phyloP scores from a whole-genome alignment of 352 stramenopile species.

The Hyaloperonospora arabidopsidis region DNA sequence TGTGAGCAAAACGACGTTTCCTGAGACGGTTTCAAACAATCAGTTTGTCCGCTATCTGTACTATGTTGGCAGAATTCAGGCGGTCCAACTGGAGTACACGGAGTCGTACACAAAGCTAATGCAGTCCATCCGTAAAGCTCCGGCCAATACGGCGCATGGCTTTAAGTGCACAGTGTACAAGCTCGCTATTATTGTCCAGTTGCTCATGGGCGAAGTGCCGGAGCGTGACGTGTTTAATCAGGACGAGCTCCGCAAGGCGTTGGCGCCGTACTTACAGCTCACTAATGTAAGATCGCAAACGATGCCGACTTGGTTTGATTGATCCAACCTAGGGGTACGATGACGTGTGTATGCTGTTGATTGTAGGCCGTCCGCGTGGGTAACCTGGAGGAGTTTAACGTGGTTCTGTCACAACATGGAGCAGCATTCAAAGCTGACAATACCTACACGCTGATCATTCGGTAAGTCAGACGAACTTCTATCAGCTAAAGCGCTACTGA shows the following conservation, averaged over 20 bases:
- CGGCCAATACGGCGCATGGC: constrained; percentile 91
- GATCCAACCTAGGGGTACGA: constrained; percentile 1
- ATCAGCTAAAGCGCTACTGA: background rate
- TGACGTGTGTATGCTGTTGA: constrained; percentile 7
- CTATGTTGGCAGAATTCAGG: constrained; percentile 93
- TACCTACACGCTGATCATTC: constrained; percentile 93
- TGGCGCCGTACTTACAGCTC: constrained; percentile 93
- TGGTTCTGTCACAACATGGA: constrained; percentile 82
- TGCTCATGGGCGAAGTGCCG: constrained; percentile 97
- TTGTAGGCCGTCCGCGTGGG: constrained; percentile 90
- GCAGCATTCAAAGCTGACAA: constrained; percentile 89
- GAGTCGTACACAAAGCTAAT: constrained; percentile 93
- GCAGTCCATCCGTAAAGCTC: constrained; percentile 95
- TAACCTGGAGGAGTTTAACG: constrained; percentile 92
- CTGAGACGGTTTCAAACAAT: constrained; percentile 94
- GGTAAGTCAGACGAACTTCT: constrained; percentile 34
- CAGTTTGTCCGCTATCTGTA: constrained; percentile 98
- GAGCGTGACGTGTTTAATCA: constrained; percentile 92
- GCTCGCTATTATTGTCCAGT: constrained; percentile 93
- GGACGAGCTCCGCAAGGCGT: constrained; percentile 79
- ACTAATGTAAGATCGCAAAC: constrained; percentile 67
- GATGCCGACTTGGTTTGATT: background rate
- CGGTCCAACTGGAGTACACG: constrained; percentile 96
- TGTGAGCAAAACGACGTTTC: constrained; percentile 84
- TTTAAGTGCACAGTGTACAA: constrained; percentile 96